Conservation (phyloP, 768 basidiomycete genomes). For the Paxillus rubicundulus region DNA sequence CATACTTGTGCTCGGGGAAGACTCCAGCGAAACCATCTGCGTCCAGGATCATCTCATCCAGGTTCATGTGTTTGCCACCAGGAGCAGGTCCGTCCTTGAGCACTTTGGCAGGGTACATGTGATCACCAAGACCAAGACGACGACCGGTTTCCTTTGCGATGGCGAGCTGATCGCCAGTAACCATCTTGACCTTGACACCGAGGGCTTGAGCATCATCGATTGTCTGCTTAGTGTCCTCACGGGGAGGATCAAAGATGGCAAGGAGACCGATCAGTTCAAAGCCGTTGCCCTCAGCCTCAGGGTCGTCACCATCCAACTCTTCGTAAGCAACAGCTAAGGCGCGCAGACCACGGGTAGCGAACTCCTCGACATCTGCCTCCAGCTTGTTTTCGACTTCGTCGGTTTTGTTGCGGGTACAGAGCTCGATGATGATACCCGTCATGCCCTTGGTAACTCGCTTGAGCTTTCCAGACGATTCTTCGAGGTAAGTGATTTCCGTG, state of each 20-base stretch:
- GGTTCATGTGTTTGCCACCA: slow-evolving; percentile 74
- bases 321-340: slow-evolving; percentile 93
- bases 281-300: slow-evolving; percentile 88
- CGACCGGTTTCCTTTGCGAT: slow-evolving; percentile 99
- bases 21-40: slow-evolving; percentile 99
- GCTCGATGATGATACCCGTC: slow-evolving; percentile 98
- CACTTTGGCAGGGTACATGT: slow-evolving; percentile 99
- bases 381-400: slow-evolving; percentile 87
- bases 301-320: slow-evolving; percentile 81
- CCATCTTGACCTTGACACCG: slow-evolving; percentile 99
- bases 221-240: slow-evolving; percentile 97
- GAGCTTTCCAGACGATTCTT: slow-evolving; percentile 90
- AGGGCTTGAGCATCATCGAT: slow-evolving; percentile 95
- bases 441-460: slow-evolving; percentile 99
- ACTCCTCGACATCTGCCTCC: slow-evolving; percentile 95
- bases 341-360: slow-evolving; percentile 93
- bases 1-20: slow-evolving; percentile 99
- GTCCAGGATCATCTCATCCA: slow-evolving; percentile 99
- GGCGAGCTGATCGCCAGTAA: slow-evolving; percentile 99
- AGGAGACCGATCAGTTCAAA: slow-evolving; percentile 97
- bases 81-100: slow-evolving; percentile 94
- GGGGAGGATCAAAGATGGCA: slow-evolving; percentile 96
- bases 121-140: slow-evolving; percentile 95
- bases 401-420: slow-evolving; percentile 97
- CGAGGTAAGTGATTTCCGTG: slow-evolving; percentile 97